Percentiles rank a stretch among this genome's conserved stretches.
Evolutionary conservation across 768 basidiomycete species (phyloP).

Genomic region (Coprinopsis strossmayeri): DNA sequence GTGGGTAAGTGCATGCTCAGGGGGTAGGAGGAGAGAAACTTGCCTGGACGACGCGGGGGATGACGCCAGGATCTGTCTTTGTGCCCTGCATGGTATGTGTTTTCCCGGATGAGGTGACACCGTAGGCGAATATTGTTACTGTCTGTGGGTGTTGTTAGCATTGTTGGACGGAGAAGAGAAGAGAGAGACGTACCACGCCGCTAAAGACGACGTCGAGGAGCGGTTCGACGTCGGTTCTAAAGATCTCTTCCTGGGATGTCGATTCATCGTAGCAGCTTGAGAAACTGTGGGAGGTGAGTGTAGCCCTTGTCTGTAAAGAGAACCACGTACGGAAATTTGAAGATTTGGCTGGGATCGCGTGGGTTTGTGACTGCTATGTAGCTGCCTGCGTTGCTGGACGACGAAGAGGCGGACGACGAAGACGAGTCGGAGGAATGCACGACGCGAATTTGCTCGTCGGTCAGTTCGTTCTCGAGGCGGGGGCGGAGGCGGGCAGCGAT

Average conservation of each 20-base stretch:
- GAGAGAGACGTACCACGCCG: constrained; percentile 52
- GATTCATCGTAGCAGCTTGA: constrained; percentile 68
- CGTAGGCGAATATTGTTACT: constrained; percentile 85
- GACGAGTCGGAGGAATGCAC: constrained; percentile 29
- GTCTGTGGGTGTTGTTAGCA: constrained; percentile 39
- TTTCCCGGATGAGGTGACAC: constrained; percentile 87
- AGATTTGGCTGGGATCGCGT: constrained; percentile 59
- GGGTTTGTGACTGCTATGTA: constrained; percentile 66
- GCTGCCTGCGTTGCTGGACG: constrained; percentile 25
- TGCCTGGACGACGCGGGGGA: constrained; percentile 74
- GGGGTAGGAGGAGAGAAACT: no score
- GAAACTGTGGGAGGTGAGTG: no score
- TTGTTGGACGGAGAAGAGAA: neutral
- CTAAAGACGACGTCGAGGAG: constrained; percentile 72
- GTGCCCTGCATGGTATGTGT: constrained; percentile 92
- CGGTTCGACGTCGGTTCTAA: constrained; percentile 67
- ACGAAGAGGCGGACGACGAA: neutral
- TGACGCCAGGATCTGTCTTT: constrained; percentile 69
- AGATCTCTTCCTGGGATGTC: constrained; percentile 74
- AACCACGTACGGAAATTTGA: constrained; percentile 66
- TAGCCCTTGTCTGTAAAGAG: no score
- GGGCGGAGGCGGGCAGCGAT: constrained; percentile 71
- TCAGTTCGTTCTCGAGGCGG: constrained; percentile 50
- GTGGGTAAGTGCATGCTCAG: no score
- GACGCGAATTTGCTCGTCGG: constrained; percentile 55